These are phyloP conservation scores for Pharnaceum exiguum DNA, from an alignment of 148 eudicot genomes.

Conservation along the genomic window DNA sequence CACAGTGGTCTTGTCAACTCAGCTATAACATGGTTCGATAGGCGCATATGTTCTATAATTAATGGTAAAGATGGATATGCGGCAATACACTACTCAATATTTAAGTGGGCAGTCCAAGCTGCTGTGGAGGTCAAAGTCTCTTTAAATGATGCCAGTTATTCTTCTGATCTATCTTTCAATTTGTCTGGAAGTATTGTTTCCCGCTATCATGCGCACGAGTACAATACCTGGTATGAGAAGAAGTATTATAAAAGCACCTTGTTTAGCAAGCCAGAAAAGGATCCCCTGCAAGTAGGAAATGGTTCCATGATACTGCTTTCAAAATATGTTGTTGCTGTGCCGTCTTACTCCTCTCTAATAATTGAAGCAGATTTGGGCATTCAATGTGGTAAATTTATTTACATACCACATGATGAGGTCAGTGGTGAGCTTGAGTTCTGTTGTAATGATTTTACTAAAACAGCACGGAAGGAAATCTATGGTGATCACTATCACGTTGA, in stretches of 20 bases:
- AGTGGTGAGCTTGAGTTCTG: background rate
- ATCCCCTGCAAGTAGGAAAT: background rate
- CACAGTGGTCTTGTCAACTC: background rate
- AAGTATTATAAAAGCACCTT: conserved; percentile 1
- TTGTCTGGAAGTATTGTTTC: background rate
- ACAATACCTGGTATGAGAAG: background rate
- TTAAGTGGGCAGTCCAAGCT: background rate
- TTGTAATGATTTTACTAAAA: too few relatives aligned
- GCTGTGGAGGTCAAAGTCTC: background rate
- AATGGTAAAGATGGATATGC: conserved; percentile 1
- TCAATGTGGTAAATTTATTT: background rate
- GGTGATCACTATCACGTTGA: background rate
- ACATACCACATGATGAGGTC: background rate
- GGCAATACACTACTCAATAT: conserved; percentile 3
- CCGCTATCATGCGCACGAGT: background rate
- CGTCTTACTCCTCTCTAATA: background rate
- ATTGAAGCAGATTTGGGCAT: conserved; percentile 5
- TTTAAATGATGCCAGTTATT: background rate
- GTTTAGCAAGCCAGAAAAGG: background rate
- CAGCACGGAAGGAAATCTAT: background rate
- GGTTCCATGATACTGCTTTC: background rate
- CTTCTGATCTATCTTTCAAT: background rate
- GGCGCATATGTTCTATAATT: background rate
- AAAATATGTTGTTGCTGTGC: background rate
- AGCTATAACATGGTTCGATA: background rate